Conservation (phyloP, 106 monocot genomes). For the Xerophyta viscosa region DNA sequence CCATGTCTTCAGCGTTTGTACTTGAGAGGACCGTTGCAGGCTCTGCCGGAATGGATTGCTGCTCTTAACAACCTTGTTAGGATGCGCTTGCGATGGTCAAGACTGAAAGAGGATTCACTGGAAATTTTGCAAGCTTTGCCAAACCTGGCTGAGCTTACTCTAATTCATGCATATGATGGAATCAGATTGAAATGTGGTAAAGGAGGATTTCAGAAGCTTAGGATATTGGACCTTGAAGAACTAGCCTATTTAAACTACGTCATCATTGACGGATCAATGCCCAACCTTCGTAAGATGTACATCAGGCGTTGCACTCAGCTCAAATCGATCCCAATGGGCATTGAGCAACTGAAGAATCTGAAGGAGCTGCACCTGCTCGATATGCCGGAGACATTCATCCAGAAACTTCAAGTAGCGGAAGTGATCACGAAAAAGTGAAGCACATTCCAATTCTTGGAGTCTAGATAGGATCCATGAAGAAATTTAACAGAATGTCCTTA, state of each 20-base stretch:
- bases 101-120: slow-evolving; percentile 18
- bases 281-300: slow-evolving; percentile 24
- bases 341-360: slow-evolving; percentile 10
- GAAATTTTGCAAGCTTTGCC: slow-evolving; percentile 19
- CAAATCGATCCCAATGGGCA: slow-evolving; percentile 12
- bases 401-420: slow-evolving; percentile 4
- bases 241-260: slow-evolving; percentile 14
- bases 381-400: slow-evolving; percentile 22
- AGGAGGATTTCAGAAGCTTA: slow-evolving; percentile 26
- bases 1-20: slow-evolving; percentile 15
- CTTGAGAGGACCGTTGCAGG: slow-evolving; percentile 12
- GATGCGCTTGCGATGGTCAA: slow-evolving; percentile 27
- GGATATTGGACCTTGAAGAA: slow-evolving; percentile 22
- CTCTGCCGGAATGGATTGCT: slow-evolving; percentile 13
- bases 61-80: slow-evolving; percentile 22
- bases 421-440: neutral
- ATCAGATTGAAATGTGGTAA: slow-evolving; percentile 4
- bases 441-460: slow-evolving; percentile 2
- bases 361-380: slow-evolving; percentile 35
- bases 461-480: neutral
- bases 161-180: slow-evolving; percentile 27
- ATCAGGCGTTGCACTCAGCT: slow-evolving; percentile 23
- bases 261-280: slow-evolving; percentile 20
- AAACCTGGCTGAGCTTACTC: slow-evolving; percentile 29
- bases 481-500: neutral